Conservation (phyloP, 768 basidiomycete species). For the Leccinum variicolor region DNA sequence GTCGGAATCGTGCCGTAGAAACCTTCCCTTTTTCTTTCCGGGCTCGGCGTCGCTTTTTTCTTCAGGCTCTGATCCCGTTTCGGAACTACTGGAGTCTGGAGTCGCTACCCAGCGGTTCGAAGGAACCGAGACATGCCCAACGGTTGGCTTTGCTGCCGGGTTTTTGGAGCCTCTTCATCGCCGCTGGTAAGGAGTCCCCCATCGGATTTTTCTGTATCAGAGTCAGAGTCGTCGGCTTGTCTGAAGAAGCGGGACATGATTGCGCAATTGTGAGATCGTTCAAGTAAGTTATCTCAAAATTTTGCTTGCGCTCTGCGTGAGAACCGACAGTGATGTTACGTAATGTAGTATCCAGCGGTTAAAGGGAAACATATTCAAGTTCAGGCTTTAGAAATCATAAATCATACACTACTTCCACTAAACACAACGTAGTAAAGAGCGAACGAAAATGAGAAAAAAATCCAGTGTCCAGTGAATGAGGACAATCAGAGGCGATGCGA, state of each 20-base stretch:
- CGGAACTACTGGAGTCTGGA: slow-evolving; percentile 53
- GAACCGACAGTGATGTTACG: slow-evolving; percentile 14
- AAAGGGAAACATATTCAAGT: slow-evolving; percentile 11
- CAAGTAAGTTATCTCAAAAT: slow-evolving; percentile 24
- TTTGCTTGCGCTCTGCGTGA: slow-evolving; percentile 16
- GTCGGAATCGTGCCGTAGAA: slow-evolving; percentile 44
- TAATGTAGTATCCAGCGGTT: slow-evolving; percentile 9
- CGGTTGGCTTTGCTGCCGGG: slow-evolving; percentile 24
- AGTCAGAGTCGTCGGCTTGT: slow-evolving; percentile 79
- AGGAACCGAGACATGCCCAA: slow-evolving; percentile 77
- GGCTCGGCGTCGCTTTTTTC: slow-evolving; percentile 51
- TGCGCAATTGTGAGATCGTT: slow-evolving; percentile 17
- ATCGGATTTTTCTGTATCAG: slow-evolving; percentile 67
- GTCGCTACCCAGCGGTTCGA: slow-evolving; percentile 57
- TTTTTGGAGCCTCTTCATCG: slow-evolving; percentile 57
- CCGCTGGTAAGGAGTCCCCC: slow-evolving; percentile 72
- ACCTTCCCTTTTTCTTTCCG: slow-evolving; percentile 39
- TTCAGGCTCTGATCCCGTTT: slow-evolving; percentile 50
- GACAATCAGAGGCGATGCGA: slow-evolving; percentile 73
- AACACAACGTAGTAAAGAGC: slow-evolving; percentile 5
- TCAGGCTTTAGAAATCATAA: slow-evolving; percentile 11
- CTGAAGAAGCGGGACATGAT: slow-evolving; percentile 88
- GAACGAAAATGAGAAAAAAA: slow-evolving; percentile 58
- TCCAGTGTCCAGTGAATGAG: slow-evolving; percentile 83
- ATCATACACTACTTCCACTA: slow-evolving; percentile 15